Evolutionary conservation across 2,329 filamentous ascomycete species (phyloP), one percentile per base, ranked within the genome.

Genomic region (Sporothrix humicola): DNA sequence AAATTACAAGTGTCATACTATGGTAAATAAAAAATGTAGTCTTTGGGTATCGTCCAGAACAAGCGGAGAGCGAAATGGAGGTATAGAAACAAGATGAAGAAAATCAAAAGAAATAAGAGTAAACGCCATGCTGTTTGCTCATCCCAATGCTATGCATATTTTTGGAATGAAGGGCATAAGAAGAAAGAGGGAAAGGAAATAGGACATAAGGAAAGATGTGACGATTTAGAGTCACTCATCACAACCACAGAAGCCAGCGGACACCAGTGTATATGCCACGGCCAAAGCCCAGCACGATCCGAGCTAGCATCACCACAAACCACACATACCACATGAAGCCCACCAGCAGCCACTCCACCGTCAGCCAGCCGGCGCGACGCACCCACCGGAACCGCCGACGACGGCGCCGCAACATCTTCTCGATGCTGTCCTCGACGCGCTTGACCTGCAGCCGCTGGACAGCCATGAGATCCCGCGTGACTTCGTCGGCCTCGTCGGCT

Each of bases 301-400:
- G 88, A 70, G 92, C 85, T 31, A 95, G 85, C 80, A 94, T 92
- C 31, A 98, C 95, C 48, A 97, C 85, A 74, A 97, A 89, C 94
- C 95, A 98, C 17, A 97, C 91, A 82, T 92, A 94, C 94, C 96
- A 98, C 90, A 98, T 93, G 77, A 97, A 88, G 3, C 92, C 93
- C 54, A 98, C 90, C 20, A 98, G 87, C 69, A 90, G 84, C 94
- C 94, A 98, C 84, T 98, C 95, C 17, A 98, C 88, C 23, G 91
- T 82, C 72, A 94, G 89, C 88, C 94, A 98, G 15, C 93, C 91
- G 0, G 90, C 89, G 15, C 93, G 86, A 54, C 93, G 86, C 31
- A 94, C 82, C 90, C 93, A 94, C 72, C 93, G 86, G 79, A 96
- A 89, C 73, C 89, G 83, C 44, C 90, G 82, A 15, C 90, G 86